Evolutionary conservation across 2,329 filamentous ascomycete genomes (phyloP).

Genomic region (Phaeophleospora eucalypticola): DNA sequence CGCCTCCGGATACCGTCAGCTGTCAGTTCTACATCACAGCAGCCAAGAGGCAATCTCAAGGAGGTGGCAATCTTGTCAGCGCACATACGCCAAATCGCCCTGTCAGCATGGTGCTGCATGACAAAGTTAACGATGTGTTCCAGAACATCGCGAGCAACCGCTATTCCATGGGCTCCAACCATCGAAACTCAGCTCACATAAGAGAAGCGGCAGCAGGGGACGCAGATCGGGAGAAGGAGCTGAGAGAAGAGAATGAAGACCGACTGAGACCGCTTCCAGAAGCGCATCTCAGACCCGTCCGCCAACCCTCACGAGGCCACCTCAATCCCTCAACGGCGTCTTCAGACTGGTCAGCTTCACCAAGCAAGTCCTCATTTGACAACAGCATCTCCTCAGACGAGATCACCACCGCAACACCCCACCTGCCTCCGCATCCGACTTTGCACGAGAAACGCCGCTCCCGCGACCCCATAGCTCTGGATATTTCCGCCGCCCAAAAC

Average conservation of each 20-base stretch:
- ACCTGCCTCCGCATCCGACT: constrained; percentile 31
- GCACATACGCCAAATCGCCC: constrained; percentile 52
- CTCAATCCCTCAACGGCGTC: constrained; percentile 39
- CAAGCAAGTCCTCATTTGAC: constrained; percentile 10
- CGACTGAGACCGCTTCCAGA: constrained; percentile 75
- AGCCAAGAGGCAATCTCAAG: constrained; percentile 54
- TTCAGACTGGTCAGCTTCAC: constrained; percentile 39
- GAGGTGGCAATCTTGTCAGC: constrained; percentile 47
- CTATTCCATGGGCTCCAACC: constrained; percentile 37
- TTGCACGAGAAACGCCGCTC: constrained; percentile 41
- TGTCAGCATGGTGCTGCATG: constrained; percentile 72
- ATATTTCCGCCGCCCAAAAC: constrained; percentile 41
- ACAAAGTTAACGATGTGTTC: constrained; percentile 82
- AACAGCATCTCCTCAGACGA: constrained; percentile 48
- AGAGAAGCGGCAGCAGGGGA: constrained; percentile 77
- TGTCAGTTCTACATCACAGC: constrained; percentile 95
- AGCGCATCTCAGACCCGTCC: constrained; percentile 38
- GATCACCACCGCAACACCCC: constrained; percentile 25
- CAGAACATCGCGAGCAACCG: constrained; percentile 77
- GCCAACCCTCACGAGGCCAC: constrained; percentile 22
- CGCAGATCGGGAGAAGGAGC: constrained; percentile 70
- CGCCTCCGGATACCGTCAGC: constrained; percentile 80
- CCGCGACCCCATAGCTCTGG: constrained; percentile 38
- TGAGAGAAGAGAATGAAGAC: constrained; percentile 79
- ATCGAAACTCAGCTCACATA: constrained; percentile 64